phyloP scores from a whole-genome alignment of 2,329 filamentous ascomycete genomes.

The Meredithiella fracta region DNA sequence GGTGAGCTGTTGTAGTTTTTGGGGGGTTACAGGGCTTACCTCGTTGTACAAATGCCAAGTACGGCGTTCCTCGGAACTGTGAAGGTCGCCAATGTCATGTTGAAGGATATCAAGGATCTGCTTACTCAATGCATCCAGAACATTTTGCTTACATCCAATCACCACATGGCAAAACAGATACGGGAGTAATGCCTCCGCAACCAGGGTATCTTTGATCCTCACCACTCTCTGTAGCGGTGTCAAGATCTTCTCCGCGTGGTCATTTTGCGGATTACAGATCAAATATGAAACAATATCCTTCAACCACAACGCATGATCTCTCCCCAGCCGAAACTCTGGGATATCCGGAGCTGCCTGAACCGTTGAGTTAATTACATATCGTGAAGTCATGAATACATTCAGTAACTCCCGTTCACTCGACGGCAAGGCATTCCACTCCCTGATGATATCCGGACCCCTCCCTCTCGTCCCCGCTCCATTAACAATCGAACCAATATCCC shows the following conservation, averaged over 20 bases:
- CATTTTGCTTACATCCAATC: slow-evolving; percentile 32
- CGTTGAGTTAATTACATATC: slow-evolving; percentile 56
- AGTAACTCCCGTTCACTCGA: slow-evolving; percentile 64
- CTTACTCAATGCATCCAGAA: slow-evolving; percentile 17
- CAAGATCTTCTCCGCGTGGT: slow-evolving; percentile 63
- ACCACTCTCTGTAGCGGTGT: slow-evolving; percentile 68
- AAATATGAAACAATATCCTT: slow-evolving; percentile 66
- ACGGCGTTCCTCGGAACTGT: slow-evolving; percentile 39
- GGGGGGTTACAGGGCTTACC: slow-evolving; percentile 31
- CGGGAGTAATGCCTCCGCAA: slow-evolving; percentile 75
- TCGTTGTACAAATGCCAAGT: slow-evolving; percentile 76
- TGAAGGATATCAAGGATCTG: slow-evolving; percentile 65
- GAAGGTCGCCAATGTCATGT: slow-evolving; percentile 31
- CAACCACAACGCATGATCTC: slow-evolving; percentile 63
- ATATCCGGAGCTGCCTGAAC: slow-evolving; percentile 32
- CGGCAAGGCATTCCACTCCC: slow-evolving; percentile 64
- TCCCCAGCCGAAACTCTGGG: slow-evolving; percentile 24
- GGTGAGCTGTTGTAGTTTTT: background rate
- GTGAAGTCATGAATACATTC: slow-evolving; percentile 75
- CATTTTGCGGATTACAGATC: slow-evolving; percentile 57
- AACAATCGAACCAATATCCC: slow-evolving; percentile 46
- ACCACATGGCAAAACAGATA: slow-evolving; percentile 75
- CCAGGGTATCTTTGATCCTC: slow-evolving; percentile 67
- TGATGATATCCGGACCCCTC: slow-evolving; percentile 39
- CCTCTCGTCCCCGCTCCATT: slow-evolving; percentile 27